Percentiles rank a stretch among this genome's conserved stretches.
These are phyloP conservation scores for Dactylellina sp. DNA, from an alignment of 2,329 filamentous ascomycete species.

Conservation along the genomic window DNA sequence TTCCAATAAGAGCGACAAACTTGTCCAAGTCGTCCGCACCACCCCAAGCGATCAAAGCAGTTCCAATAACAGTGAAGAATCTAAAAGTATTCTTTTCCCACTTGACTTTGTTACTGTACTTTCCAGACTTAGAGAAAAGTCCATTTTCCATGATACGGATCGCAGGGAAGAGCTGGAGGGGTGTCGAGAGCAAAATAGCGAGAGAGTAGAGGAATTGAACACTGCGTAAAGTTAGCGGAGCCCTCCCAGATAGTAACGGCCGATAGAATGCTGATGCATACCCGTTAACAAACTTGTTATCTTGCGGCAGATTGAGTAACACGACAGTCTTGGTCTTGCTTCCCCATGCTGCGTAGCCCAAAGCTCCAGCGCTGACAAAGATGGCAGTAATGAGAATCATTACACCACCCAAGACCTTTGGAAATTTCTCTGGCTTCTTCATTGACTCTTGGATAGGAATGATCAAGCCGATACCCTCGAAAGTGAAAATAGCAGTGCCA, in stretches of 20 bases:
- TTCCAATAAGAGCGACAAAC: conserved; percentile 94
- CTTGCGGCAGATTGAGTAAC: conserved; percentile 93
- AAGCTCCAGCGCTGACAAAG: conserved; percentile 88
- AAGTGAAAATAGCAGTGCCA: conserved; percentile 98
- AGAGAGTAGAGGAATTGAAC: conserved; percentile 98
- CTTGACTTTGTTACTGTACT: conserved; percentile 98
- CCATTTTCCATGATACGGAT: conserved; percentile 97
- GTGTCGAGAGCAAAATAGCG: conserved; percentile 94
- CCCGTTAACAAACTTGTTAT: conserved; percentile 92
- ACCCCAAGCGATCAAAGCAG: conserved; percentile 87
- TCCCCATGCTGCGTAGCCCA: conserved; percentile 96
- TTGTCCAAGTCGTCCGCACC: conserved; percentile 95
- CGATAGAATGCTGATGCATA: conserved; percentile 17
- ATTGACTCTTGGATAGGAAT: conserved; percentile 99
- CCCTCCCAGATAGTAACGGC: not conserved
- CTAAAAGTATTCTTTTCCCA: conserved; percentile 99
- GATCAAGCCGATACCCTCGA: conserved; percentile 96
- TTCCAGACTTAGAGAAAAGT: conserved; percentile 77
- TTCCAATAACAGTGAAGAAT: conserved; percentile 89
- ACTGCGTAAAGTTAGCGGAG: conserved; percentile 30
- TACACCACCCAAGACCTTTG: conserved; percentile 84
- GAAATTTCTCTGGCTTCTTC: conserved; percentile 90
- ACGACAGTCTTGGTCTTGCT: conserved; percentile 96
- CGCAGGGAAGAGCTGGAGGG: conserved; percentile 95
- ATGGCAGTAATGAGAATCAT: conserved; percentile 95